These are phyloP conservation scores for Lepraria neglecta DNA, from an alignment of 495 filamentous ascomycete genomes.

Conservation along the genomic window DNA sequence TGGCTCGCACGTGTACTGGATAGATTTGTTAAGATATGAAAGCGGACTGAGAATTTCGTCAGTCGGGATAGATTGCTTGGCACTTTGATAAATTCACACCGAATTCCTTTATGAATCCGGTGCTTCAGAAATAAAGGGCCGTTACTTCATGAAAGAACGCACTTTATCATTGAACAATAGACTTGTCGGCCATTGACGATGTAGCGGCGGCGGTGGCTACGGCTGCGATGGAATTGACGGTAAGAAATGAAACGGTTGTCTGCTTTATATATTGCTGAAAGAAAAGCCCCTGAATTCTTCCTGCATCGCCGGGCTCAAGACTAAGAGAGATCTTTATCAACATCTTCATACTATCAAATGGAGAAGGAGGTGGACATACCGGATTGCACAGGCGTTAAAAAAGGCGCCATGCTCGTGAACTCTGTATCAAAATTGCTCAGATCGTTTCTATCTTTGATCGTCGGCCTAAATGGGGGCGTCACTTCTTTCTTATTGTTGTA, in stretches of 20 bases:
- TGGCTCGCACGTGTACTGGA: no score
- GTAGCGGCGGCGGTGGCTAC: neutral
- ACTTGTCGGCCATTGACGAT: neutral
- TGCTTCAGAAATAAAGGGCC: neutral
- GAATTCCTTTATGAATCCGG: neutral
- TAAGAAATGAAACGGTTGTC: neutral
- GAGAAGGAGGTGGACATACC: neutral
- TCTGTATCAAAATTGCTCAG: constrained; percentile 97
- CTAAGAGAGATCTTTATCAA: neutral
- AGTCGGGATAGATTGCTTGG: no score
- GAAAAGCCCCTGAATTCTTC: neutral
- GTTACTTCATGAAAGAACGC: neutral
- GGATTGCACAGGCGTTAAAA: neutral
- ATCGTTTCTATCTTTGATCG: constrained; percentile 80
- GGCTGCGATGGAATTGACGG: neutral
- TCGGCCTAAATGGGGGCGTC: constrained; percentile 75
- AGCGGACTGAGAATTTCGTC: no score
- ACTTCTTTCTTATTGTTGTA: no score
- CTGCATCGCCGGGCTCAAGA: neutral
- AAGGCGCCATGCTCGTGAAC: constrained; percentile 90
- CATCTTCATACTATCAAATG: neutral
- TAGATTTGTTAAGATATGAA: no score
- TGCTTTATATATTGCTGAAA: neutral
- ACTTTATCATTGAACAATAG: neutral
- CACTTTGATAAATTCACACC: no score